These are phyloP conservation scores for Xylaria sp. DNA, from an alignment of 2,329 filamentous ascomycete species.

Conservation along the genomic window DNA sequence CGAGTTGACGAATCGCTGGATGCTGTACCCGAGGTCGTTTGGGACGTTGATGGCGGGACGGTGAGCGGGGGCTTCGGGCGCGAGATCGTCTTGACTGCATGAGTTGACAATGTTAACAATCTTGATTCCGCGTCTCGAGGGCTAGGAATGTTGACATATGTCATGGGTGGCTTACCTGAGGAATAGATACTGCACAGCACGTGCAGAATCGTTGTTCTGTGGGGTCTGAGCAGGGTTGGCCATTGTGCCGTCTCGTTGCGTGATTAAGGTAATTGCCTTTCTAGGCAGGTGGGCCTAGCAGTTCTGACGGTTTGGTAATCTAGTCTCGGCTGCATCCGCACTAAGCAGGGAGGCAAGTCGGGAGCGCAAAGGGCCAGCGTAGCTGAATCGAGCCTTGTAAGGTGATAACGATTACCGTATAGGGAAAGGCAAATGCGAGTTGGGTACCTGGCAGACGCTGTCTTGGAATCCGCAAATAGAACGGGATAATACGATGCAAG, in stretches of 20 bases:
- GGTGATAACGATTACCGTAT: background rate
- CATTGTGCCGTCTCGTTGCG: constrained; percentile 21
- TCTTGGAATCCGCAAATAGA: constrained; percentile 13
- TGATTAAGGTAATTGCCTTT: constrained; percentile 23
- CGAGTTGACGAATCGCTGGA: constrained; percentile 38
- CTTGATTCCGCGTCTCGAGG: background rate
- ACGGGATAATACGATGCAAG: constrained; percentile 13
- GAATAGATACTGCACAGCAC: constrained; percentile 36
- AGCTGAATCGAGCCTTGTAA: constrained; percentile 14
- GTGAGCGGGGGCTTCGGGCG: constrained; percentile 18
- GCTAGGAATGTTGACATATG: background rate
- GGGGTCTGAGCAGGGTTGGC: constrained; percentile 23
- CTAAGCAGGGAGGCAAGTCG: background rate
- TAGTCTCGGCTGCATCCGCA: constrained; percentile 28
- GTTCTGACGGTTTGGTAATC: constrained; percentile 5
- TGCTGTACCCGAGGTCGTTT: constrained; percentile 35
- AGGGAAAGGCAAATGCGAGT: background rate
- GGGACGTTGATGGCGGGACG: constrained; percentile 35
- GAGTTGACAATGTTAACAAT: background rate
- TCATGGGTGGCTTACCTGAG: constrained; percentile 32
- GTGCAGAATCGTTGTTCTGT: constrained; percentile 31
- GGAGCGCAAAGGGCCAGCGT: constrained; percentile 5
- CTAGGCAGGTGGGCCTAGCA: constrained; percentile 19
- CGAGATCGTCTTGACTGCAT: constrained; percentile 28
- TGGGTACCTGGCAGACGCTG: background rate